Percentiles rank a stretch among this genome's conserved stretches.
These are phyloP conservation scores for Saccharomycopsis sp. DNA, from an alignment of 805 yeast genomes.

Conservation along the genomic window DNA sequence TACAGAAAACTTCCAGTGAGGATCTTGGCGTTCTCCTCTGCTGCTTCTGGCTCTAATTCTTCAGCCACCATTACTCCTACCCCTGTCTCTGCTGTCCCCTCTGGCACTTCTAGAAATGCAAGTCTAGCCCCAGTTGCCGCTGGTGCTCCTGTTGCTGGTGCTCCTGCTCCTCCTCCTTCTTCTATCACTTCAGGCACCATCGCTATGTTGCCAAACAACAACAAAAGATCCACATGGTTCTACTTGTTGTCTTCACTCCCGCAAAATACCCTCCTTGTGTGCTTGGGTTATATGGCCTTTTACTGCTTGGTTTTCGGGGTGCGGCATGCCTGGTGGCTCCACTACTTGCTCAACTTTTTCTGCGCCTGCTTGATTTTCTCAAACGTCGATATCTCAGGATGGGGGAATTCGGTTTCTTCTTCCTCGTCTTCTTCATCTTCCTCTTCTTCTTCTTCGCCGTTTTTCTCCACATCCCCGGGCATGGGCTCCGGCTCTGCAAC, in stretches of 20 bases:
- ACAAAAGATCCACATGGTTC: slow-evolving; percentile 19
- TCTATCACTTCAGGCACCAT: slow-evolving; percentile 5
- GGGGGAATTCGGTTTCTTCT: background rate
- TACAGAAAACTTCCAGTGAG: slow-evolving; percentile 29
- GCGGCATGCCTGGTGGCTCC: slow-evolving; percentile 77
- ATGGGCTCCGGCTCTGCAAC: too few species aligned
- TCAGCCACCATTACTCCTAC: too few species aligned
- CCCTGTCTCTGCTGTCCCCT: too few species aligned
- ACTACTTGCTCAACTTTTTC: slow-evolving; percentile 61
- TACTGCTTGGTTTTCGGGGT: slow-evolving; percentile 69
- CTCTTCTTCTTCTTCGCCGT: background rate
- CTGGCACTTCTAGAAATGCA: too few species aligned
- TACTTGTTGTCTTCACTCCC: too few species aligned
- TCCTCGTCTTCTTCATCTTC: too few species aligned
- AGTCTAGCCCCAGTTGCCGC: too few species aligned
- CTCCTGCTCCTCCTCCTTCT: too few species aligned
- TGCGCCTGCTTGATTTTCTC: slow-evolving; percentile 41
- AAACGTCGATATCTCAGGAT: slow-evolving; percentile 22
- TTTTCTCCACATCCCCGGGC: background rate
- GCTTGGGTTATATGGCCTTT: slow-evolving; percentile 44
- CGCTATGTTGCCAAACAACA: slow-evolving; percentile 8
- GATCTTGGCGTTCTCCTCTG: background rate
- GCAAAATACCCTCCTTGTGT: slow-evolving; percentile 29
- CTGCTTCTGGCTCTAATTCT: background rate
- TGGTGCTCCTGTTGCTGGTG: too few species aligned